phyloP scores from a whole-genome alignment of 495 filamentous ascomycete genomes.

The Penicillium waksmanii region DNA sequence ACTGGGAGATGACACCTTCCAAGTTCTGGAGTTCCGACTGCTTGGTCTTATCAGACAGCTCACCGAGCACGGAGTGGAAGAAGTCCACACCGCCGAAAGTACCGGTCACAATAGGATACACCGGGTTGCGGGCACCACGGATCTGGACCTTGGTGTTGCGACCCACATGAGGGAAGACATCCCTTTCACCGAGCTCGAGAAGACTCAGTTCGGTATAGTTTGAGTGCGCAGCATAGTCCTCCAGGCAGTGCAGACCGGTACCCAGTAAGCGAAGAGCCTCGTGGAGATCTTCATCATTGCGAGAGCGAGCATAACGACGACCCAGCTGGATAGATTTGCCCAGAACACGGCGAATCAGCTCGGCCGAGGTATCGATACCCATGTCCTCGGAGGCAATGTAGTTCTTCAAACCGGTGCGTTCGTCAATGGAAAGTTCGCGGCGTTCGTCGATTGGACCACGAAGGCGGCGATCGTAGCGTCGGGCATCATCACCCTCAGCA shows the following conservation, averaged over 20 bases:
- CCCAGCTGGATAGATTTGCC: slow-evolving; percentile 72
- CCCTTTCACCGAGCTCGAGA: slow-evolving; percentile 78
- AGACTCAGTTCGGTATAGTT: slow-evolving; percentile 88
- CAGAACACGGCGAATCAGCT: slow-evolving; percentile 73
- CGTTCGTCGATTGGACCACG: slow-evolving; percentile 80
- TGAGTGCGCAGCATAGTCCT: slow-evolving; percentile 90
- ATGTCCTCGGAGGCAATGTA: slow-evolving; percentile 84
- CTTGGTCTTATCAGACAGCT: slow-evolving; percentile 83
- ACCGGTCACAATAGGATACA: slow-evolving; percentile 83
- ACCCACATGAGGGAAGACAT: slow-evolving; percentile 86
- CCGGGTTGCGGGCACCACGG: slow-evolving; percentile 59
- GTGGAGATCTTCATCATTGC: slow-evolving; percentile 73
- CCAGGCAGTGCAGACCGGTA: slow-evolving; percentile 87
- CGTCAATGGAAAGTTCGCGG: slow-evolving; percentile 76
- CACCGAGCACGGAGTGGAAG: slow-evolving; percentile 85
- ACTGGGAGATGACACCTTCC: slow-evolving; percentile 71
- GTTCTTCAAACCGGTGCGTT: slow-evolving; percentile 75
- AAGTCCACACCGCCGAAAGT: slow-evolving; percentile 91
- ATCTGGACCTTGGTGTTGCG: slow-evolving; percentile 66
- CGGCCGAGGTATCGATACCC: slow-evolving; percentile 75
- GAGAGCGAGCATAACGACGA: slow-evolving; percentile 63
- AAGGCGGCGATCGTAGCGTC: slow-evolving; percentile 76
- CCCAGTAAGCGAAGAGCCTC: slow-evolving; percentile 85
- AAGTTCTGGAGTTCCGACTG: slow-evolving; percentile 85
- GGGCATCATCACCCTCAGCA: slow-evolving; percentile 82